A percentile compares a stretch with the other conserved stretches of the same genome.
These are phyloP conservation scores for Phoma sp. DNA, from an alignment of 2,329 filamentous ascomycete genomes.

Conservation along the genomic window DNA sequence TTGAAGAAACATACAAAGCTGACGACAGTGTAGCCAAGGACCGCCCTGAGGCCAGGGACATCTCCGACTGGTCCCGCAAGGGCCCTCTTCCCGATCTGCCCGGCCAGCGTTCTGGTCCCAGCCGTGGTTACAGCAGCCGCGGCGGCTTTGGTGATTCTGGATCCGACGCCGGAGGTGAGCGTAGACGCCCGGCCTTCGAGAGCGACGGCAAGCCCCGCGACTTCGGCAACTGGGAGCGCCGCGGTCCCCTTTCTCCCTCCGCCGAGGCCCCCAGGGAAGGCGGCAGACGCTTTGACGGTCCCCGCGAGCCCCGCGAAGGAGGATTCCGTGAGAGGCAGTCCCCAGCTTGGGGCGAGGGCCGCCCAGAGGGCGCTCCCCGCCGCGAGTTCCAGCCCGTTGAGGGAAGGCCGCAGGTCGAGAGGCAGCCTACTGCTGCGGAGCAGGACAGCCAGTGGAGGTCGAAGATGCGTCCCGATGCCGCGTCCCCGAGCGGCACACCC, in stretches of 20 bases:
- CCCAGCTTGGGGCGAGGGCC: slow-evolving; percentile 75
- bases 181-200: slow-evolving; percentile 71
- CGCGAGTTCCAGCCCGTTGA: slow-evolving; percentile 65
- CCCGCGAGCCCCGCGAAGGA: slow-evolving; percentile 45
- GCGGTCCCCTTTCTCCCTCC: slow-evolving; percentile 82
- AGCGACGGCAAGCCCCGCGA: slow-evolving; percentile 79
- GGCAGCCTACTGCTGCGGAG: slow-evolving; percentile 84
- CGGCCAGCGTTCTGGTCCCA: slow-evolving; percentile 60
- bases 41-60: slow-evolving; percentile 77
- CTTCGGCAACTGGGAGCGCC: slow-evolving; percentile 92
- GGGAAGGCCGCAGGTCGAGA: slow-evolving; percentile 69
- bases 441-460: slow-evolving; percentile 91
- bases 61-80: slow-evolving; percentile 91
- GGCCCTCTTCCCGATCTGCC: slow-evolving; percentile 82
- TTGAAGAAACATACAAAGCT: slow-evolving; percentile 6
- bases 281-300: slow-evolving; percentile 61
- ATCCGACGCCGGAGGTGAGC: slow-evolving; percentile 63
- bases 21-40: slow-evolving; percentile 73
- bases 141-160: slow-evolving; percentile 57
- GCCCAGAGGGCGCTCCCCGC: slow-evolving; percentile 74
- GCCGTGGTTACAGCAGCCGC: slow-evolving; percentile 51
- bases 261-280: slow-evolving; percentile 59
- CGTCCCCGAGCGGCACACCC: slow-evolving; percentile 70
- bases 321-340: slow-evolving; percentile 53
- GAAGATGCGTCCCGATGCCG: slow-evolving; percentile 85